Evolutionary conservation across 2,329 filamentous ascomycete species (phyloP).

Genomic region (Ophiocordyceps sinensis): DNA sequence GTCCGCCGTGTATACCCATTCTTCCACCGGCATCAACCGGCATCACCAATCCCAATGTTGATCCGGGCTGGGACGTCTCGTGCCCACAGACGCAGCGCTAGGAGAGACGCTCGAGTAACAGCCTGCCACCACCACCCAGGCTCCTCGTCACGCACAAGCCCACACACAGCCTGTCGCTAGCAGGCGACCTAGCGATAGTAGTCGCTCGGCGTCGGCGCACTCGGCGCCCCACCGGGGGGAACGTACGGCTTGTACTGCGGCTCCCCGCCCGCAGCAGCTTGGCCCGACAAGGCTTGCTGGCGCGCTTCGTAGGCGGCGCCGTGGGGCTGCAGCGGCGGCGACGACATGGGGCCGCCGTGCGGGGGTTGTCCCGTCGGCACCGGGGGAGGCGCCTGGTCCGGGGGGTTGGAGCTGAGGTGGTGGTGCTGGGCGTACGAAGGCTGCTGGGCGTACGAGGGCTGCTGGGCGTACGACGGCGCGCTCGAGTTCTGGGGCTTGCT

Average conservation of each 20-base stretch:
- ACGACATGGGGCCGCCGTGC: constrained; percentile 3
- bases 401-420: constrained; percentile 28
- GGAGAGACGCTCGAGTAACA: no score
- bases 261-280: constrained; percentile 1
- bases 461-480: constrained; percentile 13
- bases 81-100: no score
- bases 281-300: constrained; percentile 20
- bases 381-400: constrained; percentile 24
- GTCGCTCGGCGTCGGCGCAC: constrained; percentile 37
- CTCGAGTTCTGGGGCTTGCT: constrained; percentile 7
- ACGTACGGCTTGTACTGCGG: constrained; percentile 48
- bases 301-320: constrained; percentile 33
- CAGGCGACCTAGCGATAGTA: constrained; percentile 34
- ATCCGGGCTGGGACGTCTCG: no score
- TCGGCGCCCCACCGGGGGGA: constrained; percentile 31
- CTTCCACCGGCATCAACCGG: no score
- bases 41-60: no score
- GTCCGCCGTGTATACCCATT: no score
- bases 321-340: constrained; percentile 28
- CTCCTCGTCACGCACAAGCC: no score
- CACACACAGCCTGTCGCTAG: no score
- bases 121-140: no score
- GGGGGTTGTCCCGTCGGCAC: constrained; percentile 21
- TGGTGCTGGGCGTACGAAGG: constrained; percentile 13
- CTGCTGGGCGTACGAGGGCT: constrained; percentile 13